A percentile compares a stretch with the other conserved stretches of the same genome.
Evolutionary conservation across 2,329 filamentous ascomycete genomes (phyloP).

Genomic region (Tolypocladium tropicale): DNA sequence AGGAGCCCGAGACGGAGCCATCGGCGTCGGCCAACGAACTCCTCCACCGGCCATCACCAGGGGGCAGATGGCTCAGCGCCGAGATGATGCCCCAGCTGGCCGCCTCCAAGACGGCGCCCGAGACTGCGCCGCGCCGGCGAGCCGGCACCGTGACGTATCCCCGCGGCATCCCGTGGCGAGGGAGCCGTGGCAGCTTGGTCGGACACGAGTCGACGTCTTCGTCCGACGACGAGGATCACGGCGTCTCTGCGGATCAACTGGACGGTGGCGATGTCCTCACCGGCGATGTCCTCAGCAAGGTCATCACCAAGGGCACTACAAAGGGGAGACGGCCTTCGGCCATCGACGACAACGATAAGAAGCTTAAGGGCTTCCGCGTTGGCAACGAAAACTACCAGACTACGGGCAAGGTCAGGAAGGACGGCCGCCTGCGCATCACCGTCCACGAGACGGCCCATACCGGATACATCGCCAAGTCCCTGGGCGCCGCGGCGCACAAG

Average conservation of each 20-base stretch:
- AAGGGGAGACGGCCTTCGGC: not conserved
- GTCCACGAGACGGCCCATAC: slow-evolving; percentile 59
- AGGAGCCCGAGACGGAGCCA: too few relatives aligned
- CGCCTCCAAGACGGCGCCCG: not conserved
- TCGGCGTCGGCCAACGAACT: not conserved
- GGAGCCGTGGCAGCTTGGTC: not conserved
- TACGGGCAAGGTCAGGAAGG: slow-evolving; percentile 53
- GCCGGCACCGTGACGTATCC: not conserved
- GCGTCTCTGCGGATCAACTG: not conserved
- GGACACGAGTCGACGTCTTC: not conserved
- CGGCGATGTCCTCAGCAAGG: not conserved
- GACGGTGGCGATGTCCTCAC: too few relatives aligned
- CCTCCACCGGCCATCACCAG: not conserved
- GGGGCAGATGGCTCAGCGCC: not conserved
- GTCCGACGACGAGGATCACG: not conserved
- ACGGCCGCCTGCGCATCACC: slow-evolving; percentile 63
- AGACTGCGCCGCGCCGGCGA: not conserved
- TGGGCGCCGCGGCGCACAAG: slow-evolving; percentile 51
- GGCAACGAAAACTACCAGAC: slow-evolving; percentile 53
- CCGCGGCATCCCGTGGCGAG: not conserved
- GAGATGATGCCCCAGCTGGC: not conserved
- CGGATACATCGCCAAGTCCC: slow-evolving; percentile 63
- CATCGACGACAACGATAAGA: not conserved
- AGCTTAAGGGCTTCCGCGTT: not conserved
- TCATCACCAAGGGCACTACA: not conserved